Base-by-base conservation (phyloP, 176 grass and related monocot species). In the Avena atlantica region DNA sequence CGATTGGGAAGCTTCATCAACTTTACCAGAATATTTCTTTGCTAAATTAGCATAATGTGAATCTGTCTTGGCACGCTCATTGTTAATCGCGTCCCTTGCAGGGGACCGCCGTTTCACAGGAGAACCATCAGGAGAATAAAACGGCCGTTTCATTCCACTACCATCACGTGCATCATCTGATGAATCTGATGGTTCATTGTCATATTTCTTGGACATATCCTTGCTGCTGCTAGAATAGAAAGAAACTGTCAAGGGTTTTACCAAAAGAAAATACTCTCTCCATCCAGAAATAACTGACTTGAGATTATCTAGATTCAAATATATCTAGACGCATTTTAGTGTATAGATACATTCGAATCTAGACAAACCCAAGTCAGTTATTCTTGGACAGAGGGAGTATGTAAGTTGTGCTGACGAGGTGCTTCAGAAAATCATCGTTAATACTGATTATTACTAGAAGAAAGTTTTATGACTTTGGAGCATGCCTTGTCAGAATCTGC, bases 111-210 rank as follows among this genome's bases (percentile, higher is more conserved):
- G 59, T 78, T 83, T 65, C 64, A 8, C 53, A 73, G 0, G 70
- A 29, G 68, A 60, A 61, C 29, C 78, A 4, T 79, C 63, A 9
- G 69, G 47, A 52, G 78, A 86, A 83, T 87, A 50, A 44, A 9
- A 51, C 59, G 57, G 81, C 34, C 0, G 34, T 10, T 51, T 57
- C 49, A 36, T 87, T 81, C 20, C 89, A 87, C 66, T 87, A 83
- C 67, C 70, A 86, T 34, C 84, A 89, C 49, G 77, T 68, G 87
- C 88, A 34, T 56, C 77, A 73, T 89, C 87, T 79, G 87, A 86
- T 66, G 81, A 93, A 50, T 83, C 70, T 87, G 81, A 83, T 34
- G 77, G 70, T 85, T 71, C 77, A 57, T 45, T n/a, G 3, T 55
- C 21, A 29, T 78, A 64, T 51, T 89, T 89, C 84, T 69, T 93